Percentiles rank a stretch among this genome's conserved stretches.
Conservation (phyloP, 2,329 filamentous ascomycete species). For the Cordyceps javanica region DNA sequence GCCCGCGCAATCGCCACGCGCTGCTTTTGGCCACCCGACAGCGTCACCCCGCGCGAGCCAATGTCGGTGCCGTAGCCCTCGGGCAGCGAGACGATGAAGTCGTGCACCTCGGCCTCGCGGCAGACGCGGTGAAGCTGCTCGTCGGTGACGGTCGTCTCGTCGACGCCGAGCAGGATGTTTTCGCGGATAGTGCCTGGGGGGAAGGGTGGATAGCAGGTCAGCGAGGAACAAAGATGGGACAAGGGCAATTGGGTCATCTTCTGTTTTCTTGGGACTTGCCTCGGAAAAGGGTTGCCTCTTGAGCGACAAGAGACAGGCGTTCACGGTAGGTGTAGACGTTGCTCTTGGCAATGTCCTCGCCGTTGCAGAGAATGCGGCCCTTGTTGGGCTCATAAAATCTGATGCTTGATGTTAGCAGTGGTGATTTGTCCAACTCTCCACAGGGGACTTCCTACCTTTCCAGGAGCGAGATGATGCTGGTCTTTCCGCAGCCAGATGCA, state of each 20-base stretch:
- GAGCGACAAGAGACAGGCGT: slow-evolving; percentile 63
- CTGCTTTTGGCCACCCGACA: slow-evolving; percentile 69
- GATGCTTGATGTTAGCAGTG: background rate
- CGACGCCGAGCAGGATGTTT: slow-evolving; percentile 62
- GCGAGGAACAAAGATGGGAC: background rate
- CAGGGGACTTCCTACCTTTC: slow-evolving; percentile 34
- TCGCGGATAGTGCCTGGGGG: slow-evolving; percentile 57
- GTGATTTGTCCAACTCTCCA: too few species aligned
- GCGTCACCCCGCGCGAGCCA: slow-evolving; percentile 58
- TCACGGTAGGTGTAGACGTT: slow-evolving; percentile 58
- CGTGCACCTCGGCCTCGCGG: slow-evolving; percentile 60
- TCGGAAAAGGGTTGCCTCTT: slow-evolving; percentile 68
- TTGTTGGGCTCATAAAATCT: slow-evolving; percentile 63
- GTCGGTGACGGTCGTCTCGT: slow-evolving; percentile 44
- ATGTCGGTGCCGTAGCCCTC: slow-evolving; percentile 63
- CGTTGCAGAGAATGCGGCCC: slow-evolving; percentile 61
- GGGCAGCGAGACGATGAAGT: slow-evolving; percentile 62
- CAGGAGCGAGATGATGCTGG: slow-evolving; percentile 59
- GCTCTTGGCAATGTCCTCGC: slow-evolving; percentile 50
- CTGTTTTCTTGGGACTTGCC: slow-evolving; percentile 30
- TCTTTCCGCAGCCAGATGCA: slow-evolving; percentile 66
- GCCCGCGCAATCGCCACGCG: slow-evolving; percentile 64
- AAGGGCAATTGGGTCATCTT: background rate
- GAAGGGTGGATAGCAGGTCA: background rate
- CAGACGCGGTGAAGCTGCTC: slow-evolving; percentile 47